Conservation (phyloP, 306 rosid species). For the Biancaea sappan region DNA sequence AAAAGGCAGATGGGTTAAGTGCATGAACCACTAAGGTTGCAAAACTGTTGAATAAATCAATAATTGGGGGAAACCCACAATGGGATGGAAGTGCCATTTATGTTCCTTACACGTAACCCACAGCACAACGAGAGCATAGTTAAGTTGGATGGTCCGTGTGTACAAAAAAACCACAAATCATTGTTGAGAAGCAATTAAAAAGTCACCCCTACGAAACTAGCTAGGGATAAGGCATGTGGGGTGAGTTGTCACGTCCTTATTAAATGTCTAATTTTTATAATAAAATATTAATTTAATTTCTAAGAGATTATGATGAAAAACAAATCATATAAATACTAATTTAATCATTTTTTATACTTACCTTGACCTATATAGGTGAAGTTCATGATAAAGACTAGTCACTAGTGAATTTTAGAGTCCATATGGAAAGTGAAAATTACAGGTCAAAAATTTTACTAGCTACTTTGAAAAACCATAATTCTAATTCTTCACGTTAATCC, state of each 20-base stretch:
- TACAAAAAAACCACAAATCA: background rate
- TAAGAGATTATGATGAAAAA: too few species aligned
- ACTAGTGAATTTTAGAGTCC: too few species aligned
- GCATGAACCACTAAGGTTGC: slow-evolving; percentile 8
- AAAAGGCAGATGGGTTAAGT: background rate
- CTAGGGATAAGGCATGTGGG: background rate
- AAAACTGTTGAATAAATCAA: background rate
- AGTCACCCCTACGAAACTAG: background rate
- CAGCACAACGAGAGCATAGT: background rate
- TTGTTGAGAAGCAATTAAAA: too few species aligned
- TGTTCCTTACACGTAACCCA: slow-evolving; percentile 3
- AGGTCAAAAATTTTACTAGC: too few species aligned
- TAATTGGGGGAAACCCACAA: background rate
- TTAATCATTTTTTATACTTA: too few species aligned
- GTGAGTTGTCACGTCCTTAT: background rate
- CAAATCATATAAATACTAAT: too few species aligned
- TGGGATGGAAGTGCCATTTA: background rate
- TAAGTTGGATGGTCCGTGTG: background rate
- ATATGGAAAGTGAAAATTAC: too few species aligned
- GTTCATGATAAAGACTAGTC: too few species aligned
- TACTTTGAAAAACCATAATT: too few species aligned
- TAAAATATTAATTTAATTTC: too few species aligned
- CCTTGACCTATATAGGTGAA: too few species aligned
- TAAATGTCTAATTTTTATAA: background rate
- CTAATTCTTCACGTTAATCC: too few species aligned